A percentile compares a stretch with the other conserved stretches of the same genome.
Conservation (phyloP, 148 eudicot genomes). For the Limonium bicolor region DNA sequence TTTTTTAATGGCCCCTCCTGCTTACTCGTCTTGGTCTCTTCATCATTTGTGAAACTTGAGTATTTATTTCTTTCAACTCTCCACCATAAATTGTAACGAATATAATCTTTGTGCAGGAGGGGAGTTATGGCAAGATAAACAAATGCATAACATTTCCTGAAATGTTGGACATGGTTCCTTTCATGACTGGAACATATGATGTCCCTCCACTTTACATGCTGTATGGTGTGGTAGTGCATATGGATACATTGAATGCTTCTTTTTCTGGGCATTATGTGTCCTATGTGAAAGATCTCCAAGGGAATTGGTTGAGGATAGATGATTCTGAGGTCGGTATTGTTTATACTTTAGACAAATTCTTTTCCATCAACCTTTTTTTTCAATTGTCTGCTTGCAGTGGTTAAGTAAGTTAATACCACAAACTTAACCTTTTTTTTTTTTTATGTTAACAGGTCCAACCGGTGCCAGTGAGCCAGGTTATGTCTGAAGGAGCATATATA, state of each 20-base stretch:
- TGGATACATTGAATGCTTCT: slow-evolving; percentile 86
- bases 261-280: slow-evolving; percentile 93
- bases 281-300: slow-evolving; percentile 71
- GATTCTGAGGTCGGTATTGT: slow-evolving; percentile 50
- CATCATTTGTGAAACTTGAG: slow-evolving; percentile 1
- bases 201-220: slow-evolving; percentile 82
- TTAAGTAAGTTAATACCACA: not conserved
- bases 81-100: not conserved
- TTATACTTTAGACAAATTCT: not conserved
- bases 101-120: slow-evolving; percentile 49
- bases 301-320: slow-evolving; percentile 80
- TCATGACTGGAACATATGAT: slow-evolving; percentile 78
- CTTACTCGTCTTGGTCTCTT: not conserved
- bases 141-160: slow-evolving; percentile 85
- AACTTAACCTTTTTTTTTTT: slow-evolving; percentile 3
- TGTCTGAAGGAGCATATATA: slow-evolving; percentile 96
- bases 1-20: not conserved
- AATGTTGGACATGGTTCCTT: slow-evolving; percentile 87
- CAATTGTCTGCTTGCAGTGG: too few species aligned
- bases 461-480: slow-evolving; percentile 61
- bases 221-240: slow-evolving; percentile 82
- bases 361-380: not conserved
- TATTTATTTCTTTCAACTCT: not conserved
- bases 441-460: slow-evolving; percentile 57
- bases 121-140: slow-evolving; percentile 83